phyloP scores from a whole-genome alignment of 192 early-diverging fungal genomes.

The Backusella luteola region DNA sequence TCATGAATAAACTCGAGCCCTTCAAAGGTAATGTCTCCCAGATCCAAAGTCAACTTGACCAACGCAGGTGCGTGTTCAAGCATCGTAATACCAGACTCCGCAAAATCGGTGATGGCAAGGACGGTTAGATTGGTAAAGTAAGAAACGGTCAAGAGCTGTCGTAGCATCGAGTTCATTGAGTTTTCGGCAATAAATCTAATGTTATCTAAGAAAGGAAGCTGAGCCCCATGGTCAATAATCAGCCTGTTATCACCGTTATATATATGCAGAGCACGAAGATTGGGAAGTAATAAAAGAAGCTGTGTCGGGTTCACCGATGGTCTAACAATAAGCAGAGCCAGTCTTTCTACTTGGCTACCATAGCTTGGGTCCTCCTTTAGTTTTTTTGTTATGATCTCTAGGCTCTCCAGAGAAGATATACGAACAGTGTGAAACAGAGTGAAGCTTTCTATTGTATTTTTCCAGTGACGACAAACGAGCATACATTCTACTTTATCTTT shows the following conservation, averaged over 20 bases:
- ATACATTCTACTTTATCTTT: not conserved
- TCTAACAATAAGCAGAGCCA: not conserved
- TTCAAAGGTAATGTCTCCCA: not conserved
- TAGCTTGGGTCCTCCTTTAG: not conserved
- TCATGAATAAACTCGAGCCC: not conserved
- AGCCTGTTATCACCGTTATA: not conserved
- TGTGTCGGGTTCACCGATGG: not conserved
- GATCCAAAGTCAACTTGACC: not conserved
- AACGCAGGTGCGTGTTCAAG: not conserved
- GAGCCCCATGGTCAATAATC: not conserved
- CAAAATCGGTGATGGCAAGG: not conserved
- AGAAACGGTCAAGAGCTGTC: not conserved
- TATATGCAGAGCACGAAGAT: not conserved
- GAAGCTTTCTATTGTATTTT: not conserved
- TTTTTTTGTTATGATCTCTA: not conserved
- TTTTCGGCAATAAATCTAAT: not conserved
- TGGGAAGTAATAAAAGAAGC: not conserved
- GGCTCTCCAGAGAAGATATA: not conserved
- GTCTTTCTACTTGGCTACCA: not conserved
- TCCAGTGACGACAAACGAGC: not conserved
- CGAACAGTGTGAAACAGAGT: not conserved
- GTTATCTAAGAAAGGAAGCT: not conserved
- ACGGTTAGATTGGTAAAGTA: not conserved
- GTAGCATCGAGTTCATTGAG: not conserved
- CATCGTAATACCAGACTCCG: not conserved